Conservation (phyloP, 1,139 yeast species). For the Geotrichum klebahnii region DNA sequence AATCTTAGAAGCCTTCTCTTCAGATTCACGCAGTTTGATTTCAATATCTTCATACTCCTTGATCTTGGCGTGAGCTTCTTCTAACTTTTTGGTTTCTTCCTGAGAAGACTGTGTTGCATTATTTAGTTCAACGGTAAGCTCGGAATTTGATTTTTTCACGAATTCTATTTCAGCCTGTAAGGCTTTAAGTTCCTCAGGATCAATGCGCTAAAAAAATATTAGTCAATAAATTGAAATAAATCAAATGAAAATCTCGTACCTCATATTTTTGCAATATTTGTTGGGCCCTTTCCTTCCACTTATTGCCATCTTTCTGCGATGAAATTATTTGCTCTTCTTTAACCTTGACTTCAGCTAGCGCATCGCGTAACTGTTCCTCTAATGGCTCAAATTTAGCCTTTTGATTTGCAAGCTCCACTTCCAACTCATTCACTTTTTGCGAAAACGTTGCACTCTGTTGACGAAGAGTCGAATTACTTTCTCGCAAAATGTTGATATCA, state of each 20-base stretch:
- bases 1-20: conserved; percentile 10
- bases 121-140: conserved; percentile 24
- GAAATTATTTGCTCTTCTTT: conserved; percentile 44
- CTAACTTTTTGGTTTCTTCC: conserved; percentile 46
- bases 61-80: conserved; percentile 38
- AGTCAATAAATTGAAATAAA: conserved; percentile 5
- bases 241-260: not conserved
- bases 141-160: conserved; percentile 26
- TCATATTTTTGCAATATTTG: conserved; percentile 43
- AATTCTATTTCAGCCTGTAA: conserved; percentile 40
- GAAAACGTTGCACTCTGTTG: conserved; percentile 45
- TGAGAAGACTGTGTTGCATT: conserved; percentile 53
- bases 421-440: conserved; percentile 37
- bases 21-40: conserved; percentile 23
- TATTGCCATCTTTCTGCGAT: conserved; percentile 44
- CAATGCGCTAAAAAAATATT: no score
- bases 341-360: conserved; percentile 43
- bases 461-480: conserved; percentile 66
- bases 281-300: conserved; percentile 53
- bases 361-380: conserved; percentile 38
- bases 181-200: conserved; percentile 46
- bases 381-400: conserved; percentile 39
- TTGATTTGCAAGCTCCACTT: conserved; percentile 37
- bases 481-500: conserved; percentile 66
- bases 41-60: conserved; percentile 66